Evolutionary conservation across 2,329 filamentous ascomycete species (phyloP), one percentile per base, ranked within the genome.

Genomic region (Orbilia oligospora): DNA sequence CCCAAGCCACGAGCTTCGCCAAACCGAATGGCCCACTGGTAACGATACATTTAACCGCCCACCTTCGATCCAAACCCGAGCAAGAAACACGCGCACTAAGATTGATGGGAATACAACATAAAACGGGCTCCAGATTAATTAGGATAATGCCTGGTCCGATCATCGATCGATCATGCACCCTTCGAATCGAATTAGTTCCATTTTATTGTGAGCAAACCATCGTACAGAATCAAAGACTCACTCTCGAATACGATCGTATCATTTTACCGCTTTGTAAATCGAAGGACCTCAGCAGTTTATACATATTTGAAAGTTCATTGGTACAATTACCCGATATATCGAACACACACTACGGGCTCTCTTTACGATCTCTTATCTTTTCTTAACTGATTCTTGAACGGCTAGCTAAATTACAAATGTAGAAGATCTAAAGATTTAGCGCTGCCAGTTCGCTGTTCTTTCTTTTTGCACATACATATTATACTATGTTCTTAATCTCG

Each of bases 21-120:
- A 8, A 22, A 14, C 49, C 3, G 30, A 24, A 30, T 22, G 49
- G 49, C 24, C 22, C 27, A 55, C 51, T 55, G n/a, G 27, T 55
- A 30, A 36, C 51, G 51, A 55, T 55, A 55, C 51, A 55, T 55
- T 55, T 27, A 55, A 55, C 16, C 9, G 12, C 16, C 24, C 27
- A 27, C 16, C 12, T 18, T 53, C 1, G 24, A 16, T 33, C 5
- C 16, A 33, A 18, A 18, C n/a, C 4, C 44, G n/a, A 36, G n/a
- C 27, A 10, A 24, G 12, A 24, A 24, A 49, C 9, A 49, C 12
- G 8, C 6, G 33, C 33, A 36, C 33, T 14, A 4, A 16, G 8
- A n/a, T 20, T 46, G n/a, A 20, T 9, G 44, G n/a, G 44, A 46
- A 20, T 1, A 16, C 16, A 16, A 41, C 12, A 41, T n/a, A 41